Percentiles rank a stretch among this genome's conserved stretches.
Conservation (phyloP, 768 basidiomycete species). For the Agrocybe chaxingu region DNA sequence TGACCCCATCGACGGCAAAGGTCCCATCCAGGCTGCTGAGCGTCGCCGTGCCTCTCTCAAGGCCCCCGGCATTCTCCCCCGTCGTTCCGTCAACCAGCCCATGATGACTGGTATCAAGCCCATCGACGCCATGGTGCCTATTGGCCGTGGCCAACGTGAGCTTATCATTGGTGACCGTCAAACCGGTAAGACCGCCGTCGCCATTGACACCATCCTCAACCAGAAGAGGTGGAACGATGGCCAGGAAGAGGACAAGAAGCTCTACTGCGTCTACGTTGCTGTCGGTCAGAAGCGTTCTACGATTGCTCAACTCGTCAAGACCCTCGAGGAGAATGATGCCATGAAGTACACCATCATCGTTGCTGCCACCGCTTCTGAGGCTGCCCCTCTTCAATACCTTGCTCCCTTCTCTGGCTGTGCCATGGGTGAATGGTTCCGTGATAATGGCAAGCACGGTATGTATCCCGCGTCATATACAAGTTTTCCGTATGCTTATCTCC, state of each 20-base stretch:
- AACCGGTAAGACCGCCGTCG: slow-evolving; percentile 99
- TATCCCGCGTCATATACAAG: slow-evolving; percentile 6
- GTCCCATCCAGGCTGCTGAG: slow-evolving; percentile 90
- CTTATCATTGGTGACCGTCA: slow-evolving; percentile 99
- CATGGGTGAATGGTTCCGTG: slow-evolving; percentile 99
- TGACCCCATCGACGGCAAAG: slow-evolving; percentile 99
- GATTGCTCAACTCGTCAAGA: slow-evolving; percentile 98
- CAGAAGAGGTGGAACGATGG: slow-evolving; percentile 99
- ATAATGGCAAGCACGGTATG: slow-evolving; percentile 98
- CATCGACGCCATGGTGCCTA: slow-evolving; percentile 99
- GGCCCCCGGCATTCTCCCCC: slow-evolving; percentile 98
- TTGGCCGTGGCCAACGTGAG: slow-evolving; percentile 99
- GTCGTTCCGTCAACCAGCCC: slow-evolving; percentile 99
- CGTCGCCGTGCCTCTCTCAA: slow-evolving; percentile 97
- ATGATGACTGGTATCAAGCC: slow-evolving; percentile 99
- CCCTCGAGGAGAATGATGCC: slow-evolving; percentile 99
- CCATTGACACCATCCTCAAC: slow-evolving; percentile 99
- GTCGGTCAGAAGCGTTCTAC: slow-evolving; percentile 99
- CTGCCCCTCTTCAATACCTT: slow-evolving; percentile 98
- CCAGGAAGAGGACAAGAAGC: slow-evolving; percentile 93
- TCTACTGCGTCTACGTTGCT: slow-evolving; percentile 99
- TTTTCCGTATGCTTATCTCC: not conserved
- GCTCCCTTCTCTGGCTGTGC: slow-evolving; percentile 99
- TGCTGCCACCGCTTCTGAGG: slow-evolving; percentile 98
- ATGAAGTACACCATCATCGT: slow-evolving; percentile 99